Evolutionary conservation across 2,329 filamentous ascomycete species (phyloP), one percentile per base, ranked within the genome.

Genomic region (Paraphaeosphaeria minitans): DNA sequence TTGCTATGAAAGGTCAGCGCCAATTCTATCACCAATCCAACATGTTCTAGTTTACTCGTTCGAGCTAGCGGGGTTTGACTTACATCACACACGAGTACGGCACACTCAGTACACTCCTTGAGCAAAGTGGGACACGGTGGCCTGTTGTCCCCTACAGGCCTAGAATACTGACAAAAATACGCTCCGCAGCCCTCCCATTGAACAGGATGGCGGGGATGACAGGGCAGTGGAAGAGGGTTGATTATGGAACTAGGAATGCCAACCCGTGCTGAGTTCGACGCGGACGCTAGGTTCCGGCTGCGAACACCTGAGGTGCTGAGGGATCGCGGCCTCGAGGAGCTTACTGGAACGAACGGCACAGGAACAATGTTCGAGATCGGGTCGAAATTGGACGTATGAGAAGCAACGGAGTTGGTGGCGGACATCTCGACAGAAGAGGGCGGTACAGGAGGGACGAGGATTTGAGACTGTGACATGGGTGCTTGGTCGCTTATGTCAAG

Each of bases 111-210:
- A 63, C 77, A 79, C 52, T 79, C 76, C 51, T 73, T 77, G 12
- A 79, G 55, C 1, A 68, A 58, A 3, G 70, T 75, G 3, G 67
- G 74, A 55, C 77, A 79, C 45, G 74, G 69, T 29, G 70, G 70
- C 58, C 77, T 65, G 33, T 69, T 69, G 52, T 79, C 77, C 24
- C 77, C 77, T 13, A 77, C 70, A 3, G 75, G 74, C 27, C 77
- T 62, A 12, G 73, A 68, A 55, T 71, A 73, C 50, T 77, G 76
- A 58, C 77, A 79, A 56, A 78, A 79, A 61, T 78, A 79, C 2
- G 75, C 71, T 2, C 77, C 77, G 55, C 77, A 79, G 16, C 77
- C 77, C 64, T 78, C 70, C 77, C 77, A 79, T 52, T 79, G 77
- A 3, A 79, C 77, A 12, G 77, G 77, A 64, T 79, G 77, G 3